These are phyloP conservation scores for Claviceps humidiphila DNA, from an alignment of 2,329 filamentous ascomycete genomes.

Conservation along the genomic window DNA sequence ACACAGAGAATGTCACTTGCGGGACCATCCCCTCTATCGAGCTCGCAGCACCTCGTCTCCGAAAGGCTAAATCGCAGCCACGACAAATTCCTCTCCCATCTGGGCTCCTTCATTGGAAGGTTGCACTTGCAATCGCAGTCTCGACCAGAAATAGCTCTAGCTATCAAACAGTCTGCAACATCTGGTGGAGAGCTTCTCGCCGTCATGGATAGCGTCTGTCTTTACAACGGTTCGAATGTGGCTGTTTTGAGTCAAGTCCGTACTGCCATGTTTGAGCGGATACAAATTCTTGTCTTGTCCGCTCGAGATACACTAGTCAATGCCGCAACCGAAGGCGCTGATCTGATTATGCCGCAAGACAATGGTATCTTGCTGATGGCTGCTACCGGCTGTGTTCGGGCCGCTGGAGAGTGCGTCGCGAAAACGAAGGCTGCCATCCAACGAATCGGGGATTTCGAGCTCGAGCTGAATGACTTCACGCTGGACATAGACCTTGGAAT, in stretches of 20 bases:
- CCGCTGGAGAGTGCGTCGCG: slow-evolving; percentile 80
- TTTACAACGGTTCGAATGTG: slow-evolving; percentile 57
- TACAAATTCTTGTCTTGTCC: slow-evolving; percentile 67
- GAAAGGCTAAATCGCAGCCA: slow-evolving; percentile 68
- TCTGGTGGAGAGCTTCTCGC: slow-evolving; percentile 69
- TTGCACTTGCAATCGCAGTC: slow-evolving; percentile 89
- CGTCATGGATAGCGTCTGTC: slow-evolving; percentile 70
- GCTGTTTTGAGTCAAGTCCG: slow-evolving; percentile 56
- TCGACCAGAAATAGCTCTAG: slow-evolving; percentile 65
- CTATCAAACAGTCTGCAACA: slow-evolving; percentile 70
- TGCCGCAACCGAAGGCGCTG: slow-evolving; percentile 55
- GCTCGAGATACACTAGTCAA: slow-evolving; percentile 67
- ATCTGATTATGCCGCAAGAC: slow-evolving; percentile 69
- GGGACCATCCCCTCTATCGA: slow-evolving; percentile 48
- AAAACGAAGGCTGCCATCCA: slow-evolving; percentile 79
- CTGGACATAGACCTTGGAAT: slow-evolving; percentile 43
- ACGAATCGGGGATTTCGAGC: slow-evolving; percentile 80
- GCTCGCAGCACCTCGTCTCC: slow-evolving; percentile 65
- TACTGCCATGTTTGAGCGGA: slow-evolving; percentile 63
- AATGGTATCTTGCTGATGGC: slow-evolving; percentile 63
- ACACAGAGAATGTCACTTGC: slow-evolving; percentile 68
- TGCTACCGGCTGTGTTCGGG: slow-evolving; percentile 77
- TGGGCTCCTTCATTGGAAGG: slow-evolving; percentile 83
- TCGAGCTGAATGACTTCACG: slow-evolving; percentile 51
- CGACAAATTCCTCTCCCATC: slow-evolving; percentile 77